A percentile compares a stretch with the other conserved stretches of the same genome.
These are phyloP conservation scores for Begonia masoniana DNA, from an alignment of 306 rosid species.

Conservation along the genomic window DNA sequence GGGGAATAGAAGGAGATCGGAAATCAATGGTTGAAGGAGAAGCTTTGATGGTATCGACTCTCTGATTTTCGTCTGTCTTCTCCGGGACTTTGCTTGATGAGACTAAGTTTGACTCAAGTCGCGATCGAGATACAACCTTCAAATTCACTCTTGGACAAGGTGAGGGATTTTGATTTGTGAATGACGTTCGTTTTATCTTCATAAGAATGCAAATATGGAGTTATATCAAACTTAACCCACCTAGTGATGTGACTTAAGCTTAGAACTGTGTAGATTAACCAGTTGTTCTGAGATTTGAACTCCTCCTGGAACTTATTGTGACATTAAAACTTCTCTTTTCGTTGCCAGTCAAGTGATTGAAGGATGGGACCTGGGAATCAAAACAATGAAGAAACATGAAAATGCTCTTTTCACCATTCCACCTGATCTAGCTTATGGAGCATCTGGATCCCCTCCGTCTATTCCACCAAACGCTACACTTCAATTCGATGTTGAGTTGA, in stretches of 20 bases:
- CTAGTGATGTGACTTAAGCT: not conserved
- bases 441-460: slow-evolving; percentile 62
- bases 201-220: too few relatives aligned
- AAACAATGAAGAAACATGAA: slow-evolving; percentile 86
- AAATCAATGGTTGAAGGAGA: slow-evolving; percentile 58
- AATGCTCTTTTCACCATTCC: slow-evolving; percentile 36
- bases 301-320: not conserved
- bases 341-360: slow-evolving; percentile 56
- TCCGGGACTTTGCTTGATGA: slow-evolving; percentile 73
- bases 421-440: slow-evolving; percentile 34
- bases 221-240: too few relatives aligned
- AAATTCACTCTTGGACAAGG: slow-evolving; percentile 75
- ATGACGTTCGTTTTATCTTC: not conserved
- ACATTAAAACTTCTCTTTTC: not conserved
- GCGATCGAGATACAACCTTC: slow-evolving; percentile 61
- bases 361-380: slow-evolving; percentile 91
- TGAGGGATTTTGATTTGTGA: not conserved
- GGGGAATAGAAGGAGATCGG: slow-evolving; percentile 78
- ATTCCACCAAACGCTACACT: slow-evolving; percentile 82
- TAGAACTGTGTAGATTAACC: not conserved
- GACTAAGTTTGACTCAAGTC: slow-evolving; percentile 70
- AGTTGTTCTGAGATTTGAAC: not conserved
- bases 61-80: not conserved
- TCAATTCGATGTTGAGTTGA: slow-evolving; percentile 68
- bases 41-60: slow-evolving; percentile 13